Base-by-base conservation (phyloP, 495 filamentous ascomycete genomes). In the Penicillium argentinense region DNA sequence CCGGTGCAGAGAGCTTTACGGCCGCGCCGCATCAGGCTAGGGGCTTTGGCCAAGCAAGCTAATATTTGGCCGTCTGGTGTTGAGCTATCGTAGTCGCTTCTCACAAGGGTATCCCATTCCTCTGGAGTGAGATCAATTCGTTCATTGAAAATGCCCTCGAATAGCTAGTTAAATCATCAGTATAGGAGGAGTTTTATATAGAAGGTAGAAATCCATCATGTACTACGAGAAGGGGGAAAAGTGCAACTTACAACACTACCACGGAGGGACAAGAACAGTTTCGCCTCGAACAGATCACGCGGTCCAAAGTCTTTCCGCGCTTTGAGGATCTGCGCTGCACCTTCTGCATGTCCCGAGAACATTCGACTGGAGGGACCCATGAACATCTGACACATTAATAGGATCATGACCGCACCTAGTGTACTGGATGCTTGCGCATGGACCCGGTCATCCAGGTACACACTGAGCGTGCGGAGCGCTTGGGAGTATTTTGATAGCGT, bases 381-480 rank as follows among this genome's bases (percentile, higher is more conserved):
- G 23, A 73, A 63, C 16, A 49, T 41, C 57, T 73, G 63, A 38
- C 64, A 68, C 7, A 75, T 57, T 28, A 73, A 41, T 5, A 76
- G 36, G 11, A 79, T 13, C 57, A 68, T 70, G 0, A 77, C 67
- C 1, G 75, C 69, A 37, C 68, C 68, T 3, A 79, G 53, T 13
- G 75, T 77, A 29, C 67, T 67, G 1, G 69, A 57, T 5, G 60
- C 46, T 1, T 49, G 39, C 3, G 72, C 73, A 47, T 67, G 66
- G 23, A 41, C 30, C 0, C 63, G 61, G 21, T 77, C 63, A 47
- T 69, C 62, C 7, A 79, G 45, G 48, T 59, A 64, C 1, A 47
- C 40, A n/a, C 67, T 50, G 1, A 79, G 54, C 0, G 57, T 53
- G 14, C 27, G 47, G 1, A 77, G 44, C 4, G 73, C 72, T 0